Conservation (phyloP, 139 green algal species). For the Eudorina sp. region DNA sequence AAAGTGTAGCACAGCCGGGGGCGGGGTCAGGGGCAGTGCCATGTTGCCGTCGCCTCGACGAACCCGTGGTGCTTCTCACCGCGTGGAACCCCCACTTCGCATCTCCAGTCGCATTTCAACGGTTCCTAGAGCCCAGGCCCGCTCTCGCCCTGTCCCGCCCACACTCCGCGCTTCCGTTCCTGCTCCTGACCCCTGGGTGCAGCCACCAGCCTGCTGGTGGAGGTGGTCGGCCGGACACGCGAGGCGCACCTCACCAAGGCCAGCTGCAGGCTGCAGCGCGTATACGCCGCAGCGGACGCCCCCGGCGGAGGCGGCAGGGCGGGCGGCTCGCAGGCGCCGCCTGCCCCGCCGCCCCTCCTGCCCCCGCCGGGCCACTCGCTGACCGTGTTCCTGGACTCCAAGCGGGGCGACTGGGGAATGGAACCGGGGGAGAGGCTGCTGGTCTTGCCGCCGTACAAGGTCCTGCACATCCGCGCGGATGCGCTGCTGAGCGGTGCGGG, state of each 20-base stretch:
- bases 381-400: conserved; percentile 26
- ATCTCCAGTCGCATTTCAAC: too few species aligned
- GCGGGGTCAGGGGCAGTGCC: too few species aligned
- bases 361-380: not conserved
- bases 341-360: not conserved
- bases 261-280: not conserved
- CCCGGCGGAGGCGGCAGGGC: not conserved
- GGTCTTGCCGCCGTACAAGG: conserved; percentile 34
- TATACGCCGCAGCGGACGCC: not conserved
- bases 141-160: too few species aligned
- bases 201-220: conserved; percentile 1
- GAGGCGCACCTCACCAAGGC: conserved; percentile 22
- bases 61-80: too few species aligned
- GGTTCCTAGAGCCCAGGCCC: too few species aligned
- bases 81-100: too few species aligned
- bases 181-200: not conserved
- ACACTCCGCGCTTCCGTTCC: not conserved
- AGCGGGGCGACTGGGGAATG: conserved; percentile 30
- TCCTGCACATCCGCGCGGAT: not conserved
- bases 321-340: not conserved
- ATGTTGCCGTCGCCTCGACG: too few species aligned
- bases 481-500: not conserved
- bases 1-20: too few species aligned
- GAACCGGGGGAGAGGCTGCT: conserved; percentile 10
- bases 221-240: not conserved